Conservation (phyloP, 371 early-diverging fungal genomes). For the Mortierella sp. region DNA sequence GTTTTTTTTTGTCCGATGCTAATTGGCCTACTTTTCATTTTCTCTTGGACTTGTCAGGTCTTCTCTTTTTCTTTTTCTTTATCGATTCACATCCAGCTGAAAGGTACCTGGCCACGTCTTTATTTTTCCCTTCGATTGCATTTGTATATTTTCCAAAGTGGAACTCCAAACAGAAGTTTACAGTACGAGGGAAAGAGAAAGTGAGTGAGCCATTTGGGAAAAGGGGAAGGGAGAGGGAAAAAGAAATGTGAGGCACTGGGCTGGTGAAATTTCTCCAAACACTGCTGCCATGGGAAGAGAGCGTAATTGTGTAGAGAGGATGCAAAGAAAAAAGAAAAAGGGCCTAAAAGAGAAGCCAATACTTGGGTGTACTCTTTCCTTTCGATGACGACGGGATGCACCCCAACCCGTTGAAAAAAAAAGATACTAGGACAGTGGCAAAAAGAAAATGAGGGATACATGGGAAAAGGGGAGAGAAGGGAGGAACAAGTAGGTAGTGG, state of each 20-base stretch:
- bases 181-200: neutral
- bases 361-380: neutral
- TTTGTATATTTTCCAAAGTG: neutral
- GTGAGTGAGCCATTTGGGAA: neutral
- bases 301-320: neutral
- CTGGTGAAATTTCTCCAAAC: neutral
- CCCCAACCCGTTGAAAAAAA: neutral
- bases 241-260: neutral
- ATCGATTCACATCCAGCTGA: neutral
- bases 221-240: neutral
- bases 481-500: too few relatives aligned
- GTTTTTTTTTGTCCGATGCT: neutral
- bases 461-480: neutral
- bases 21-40: neutral
- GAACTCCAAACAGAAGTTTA: too few relatives aligned
- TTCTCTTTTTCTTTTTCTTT: neutral
- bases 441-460: neutral
- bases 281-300: neutral
- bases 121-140: neutral
- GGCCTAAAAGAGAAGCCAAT: neutral
- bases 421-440: neutral
- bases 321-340: neutral
- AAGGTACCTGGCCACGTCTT: neutral
- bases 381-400: neutral
- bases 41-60: neutral